Evolutionary conservation across 371 early-diverging fungal genomes (phyloP), one percentile per base, ranked within the genome.

Genomic region (Haplosporangium sp.): DNA sequence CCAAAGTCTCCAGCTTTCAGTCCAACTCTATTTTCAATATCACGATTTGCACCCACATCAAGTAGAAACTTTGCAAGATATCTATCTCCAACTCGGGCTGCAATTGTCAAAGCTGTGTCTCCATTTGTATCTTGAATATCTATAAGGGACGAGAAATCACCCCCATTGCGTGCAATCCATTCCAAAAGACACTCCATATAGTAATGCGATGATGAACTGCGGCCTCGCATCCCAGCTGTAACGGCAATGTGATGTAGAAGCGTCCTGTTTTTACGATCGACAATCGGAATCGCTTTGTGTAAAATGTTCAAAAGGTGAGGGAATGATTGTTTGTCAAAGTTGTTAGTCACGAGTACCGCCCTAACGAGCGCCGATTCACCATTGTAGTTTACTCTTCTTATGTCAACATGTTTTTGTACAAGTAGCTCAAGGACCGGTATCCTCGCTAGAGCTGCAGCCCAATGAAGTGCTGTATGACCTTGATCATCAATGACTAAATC

Each of bases 31-130:
- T 99, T 98, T 34, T 85, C 85, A 15, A 95, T 86, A 1, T 86
- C 81, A 0, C 84, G 71, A 42, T 89, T 90, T 0, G 98, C 98
- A 7, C 98, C 98, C 8, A 90, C 93, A 39, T 93, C 86, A 20
- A 94, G 65, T 53, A 98, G 77, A 72, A 92, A 77, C 44, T 92
- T 91, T 0, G 93, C 87, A 55, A 97, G 67, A 3, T 85, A 81
- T 13, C 87, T 67, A 59, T 91, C 91, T 17, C 94, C 93, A 5
- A 93, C 77, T 20, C 94, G 82, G 0, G 95, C 94, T 0, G 97
- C 97, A 69, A 98, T 89, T 67, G 91, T 94, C 50, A 97, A 77
- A 5, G 97, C 95, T 1, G 99, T 97, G 69, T 98, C 94, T 1
- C 99, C 99, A 45, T 90, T 90, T 57, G 69, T 83, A 72, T 97